Evolutionary conservation across 2,329 filamentous ascomycete species (phyloP), one percentile per base, ranked within the genome.

Genomic region (Chrysoporthe puriensis): DNA sequence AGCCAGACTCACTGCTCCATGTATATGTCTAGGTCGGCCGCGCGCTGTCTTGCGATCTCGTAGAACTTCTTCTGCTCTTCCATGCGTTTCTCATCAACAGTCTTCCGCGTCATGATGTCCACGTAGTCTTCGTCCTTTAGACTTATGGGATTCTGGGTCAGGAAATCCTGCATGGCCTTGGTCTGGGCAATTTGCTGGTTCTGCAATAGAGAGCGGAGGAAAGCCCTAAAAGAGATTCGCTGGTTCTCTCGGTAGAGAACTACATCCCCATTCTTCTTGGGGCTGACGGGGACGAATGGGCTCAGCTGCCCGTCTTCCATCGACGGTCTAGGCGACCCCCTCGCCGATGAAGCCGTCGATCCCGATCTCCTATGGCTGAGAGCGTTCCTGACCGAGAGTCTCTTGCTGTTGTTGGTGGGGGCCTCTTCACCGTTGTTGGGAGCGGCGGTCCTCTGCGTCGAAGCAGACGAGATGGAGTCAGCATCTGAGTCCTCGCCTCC

Each of bases 51-150:
- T 9, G 96, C 96, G 76, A 99, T 94, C 77, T 99, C 95, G 78
- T 97, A 99, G 77, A 99, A 99, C 71, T 90, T 88, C 76, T 90
- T 91, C 77, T 99, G 96, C 78, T 99, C 96, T 74, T 97, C 92
- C 63, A 98, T 87, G 57, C 96, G 89, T 78, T 91, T 92, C 76
- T 92, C 90, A 74, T 99, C 96, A 79, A 97, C 89, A 14, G 87
- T 85, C 78, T 94, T 96, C 64, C 96, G 87, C 68, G 86, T 86
- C 70, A 89, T 79, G 43, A 97, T 94, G 76, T 99, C 96, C 2
- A 90, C 86, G 40, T 91, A 81, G 75, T 99, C 96, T 68, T 96
- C 93, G 73, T 95, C 91, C 32, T 88, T 93, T 11, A 93, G 83
- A 1, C 85, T 88, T 36, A 96, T 87, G 0, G 91, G 89, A n/a